phyloP scores from a whole-genome alignment of 306 rosid genomes.

The Hylodesmum podocarpum region DNA sequence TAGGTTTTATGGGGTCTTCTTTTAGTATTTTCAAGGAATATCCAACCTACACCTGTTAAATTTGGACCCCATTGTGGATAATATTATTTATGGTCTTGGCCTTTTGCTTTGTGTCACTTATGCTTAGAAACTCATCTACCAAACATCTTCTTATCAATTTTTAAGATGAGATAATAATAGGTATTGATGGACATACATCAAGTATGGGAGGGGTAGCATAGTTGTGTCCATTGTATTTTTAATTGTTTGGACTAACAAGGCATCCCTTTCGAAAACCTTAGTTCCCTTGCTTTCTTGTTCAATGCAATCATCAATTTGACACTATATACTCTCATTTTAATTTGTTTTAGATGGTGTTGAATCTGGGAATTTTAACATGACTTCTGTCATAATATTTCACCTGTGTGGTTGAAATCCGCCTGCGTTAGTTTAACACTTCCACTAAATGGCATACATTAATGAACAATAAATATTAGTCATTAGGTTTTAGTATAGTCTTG shows the following conservation, averaged over 20 bases:
- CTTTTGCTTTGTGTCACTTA: not conserved
- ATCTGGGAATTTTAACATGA: not conserved
- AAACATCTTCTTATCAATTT: conserved; percentile 16
- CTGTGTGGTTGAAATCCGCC: not conserved
- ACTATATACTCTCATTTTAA: not conserved
- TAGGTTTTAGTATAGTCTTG: not conserved
- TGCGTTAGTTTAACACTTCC: not conserved
- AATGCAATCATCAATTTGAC: not conserved
- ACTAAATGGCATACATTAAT: not conserved
- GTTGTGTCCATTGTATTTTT: not conserved
- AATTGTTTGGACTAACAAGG: not conserved
- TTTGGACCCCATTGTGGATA: not conserved
- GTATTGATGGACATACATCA: not conserved
- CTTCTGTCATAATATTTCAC: not conserved
- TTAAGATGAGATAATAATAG: not conserved
- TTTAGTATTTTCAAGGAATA: conserved; percentile 6
- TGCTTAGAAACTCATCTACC: not conserved
- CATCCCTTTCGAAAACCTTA: not conserved
- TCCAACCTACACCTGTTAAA: not conserved
- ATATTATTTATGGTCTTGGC: not conserved
- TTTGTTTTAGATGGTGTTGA: conserved; percentile 5
- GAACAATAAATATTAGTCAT: not conserved
- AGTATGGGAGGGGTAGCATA: not conserved
- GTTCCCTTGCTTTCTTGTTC: not conserved
- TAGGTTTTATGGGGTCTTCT: not conserved